Evolutionary conservation across 1,284 basidiomycete species (phyloP), one percentile per base, ranked within the genome.

Genomic region (Gymnopus androsaceus): DNA sequence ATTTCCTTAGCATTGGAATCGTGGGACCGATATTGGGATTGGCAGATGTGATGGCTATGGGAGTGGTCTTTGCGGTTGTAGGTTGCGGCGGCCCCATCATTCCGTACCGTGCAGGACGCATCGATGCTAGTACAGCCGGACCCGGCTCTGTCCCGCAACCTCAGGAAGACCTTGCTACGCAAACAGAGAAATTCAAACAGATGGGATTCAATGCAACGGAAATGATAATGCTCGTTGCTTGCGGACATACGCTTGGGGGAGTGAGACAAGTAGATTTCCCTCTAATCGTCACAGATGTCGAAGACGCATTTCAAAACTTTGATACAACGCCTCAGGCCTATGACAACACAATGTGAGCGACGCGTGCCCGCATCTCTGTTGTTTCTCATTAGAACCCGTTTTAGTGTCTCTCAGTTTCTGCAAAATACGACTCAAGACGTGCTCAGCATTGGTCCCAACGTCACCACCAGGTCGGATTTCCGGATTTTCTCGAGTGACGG

Each of bases 1-100:
- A 79, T 60, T 75, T 79, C 50, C 63, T 69, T 56, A 63, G 5
- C 3, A 6, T 42, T 3, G 4, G 11, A 25, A 42, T 23, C 6
- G 7, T 3, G 3, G 4, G 17, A 17, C 40, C 40, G 6, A 21
- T 42, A 21, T 42, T 42, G 6, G 19, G 40, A 33, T n/a, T 48
- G 28, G 41, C 52, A n/a, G 52, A 54, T 30, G n/a, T 36, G 12
- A 36, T 54, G 6, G 52, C 44, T 25, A 15, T 47, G 31, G 54
- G 54, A 19, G 30, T 30, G 11, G 31, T 51, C 3, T 9, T 40
- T 17, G 23, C 48, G 12, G 23, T 50, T 19, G 19, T 12, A 12
- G 49, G n/a, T 15, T 56, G 54, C 30, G 54, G 48, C 1, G 54
- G 48, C 28, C 54, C 54, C 11, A 4, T 38, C 14, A 42, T 56